Percentiles rank a stretch among this genome's conserved stretches.
Conservation (phyloP, 257 asterid species). For the Anisodus tanguticus region DNA sequence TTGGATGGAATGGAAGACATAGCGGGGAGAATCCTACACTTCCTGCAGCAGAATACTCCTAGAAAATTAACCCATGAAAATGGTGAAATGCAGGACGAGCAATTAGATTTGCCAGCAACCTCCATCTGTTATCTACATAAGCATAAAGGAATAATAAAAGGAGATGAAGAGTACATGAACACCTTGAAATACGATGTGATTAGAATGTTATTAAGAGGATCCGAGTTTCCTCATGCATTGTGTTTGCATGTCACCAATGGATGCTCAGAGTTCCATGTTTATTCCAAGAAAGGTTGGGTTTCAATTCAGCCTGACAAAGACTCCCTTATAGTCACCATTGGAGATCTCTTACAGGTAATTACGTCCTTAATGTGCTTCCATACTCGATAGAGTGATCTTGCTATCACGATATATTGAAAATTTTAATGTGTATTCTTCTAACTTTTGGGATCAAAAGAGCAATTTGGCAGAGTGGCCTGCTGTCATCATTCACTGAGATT, state of each 20-base stretch:
- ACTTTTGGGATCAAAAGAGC: background rate
- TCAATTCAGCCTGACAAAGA: constrained; percentile 59
- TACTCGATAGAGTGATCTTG: background rate
- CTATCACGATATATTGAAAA: background rate
- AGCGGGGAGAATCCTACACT: constrained; percentile 46
- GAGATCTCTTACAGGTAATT: constrained; percentile 77
- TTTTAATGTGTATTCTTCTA: background rate
- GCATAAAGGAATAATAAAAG: constrained; percentile 44
- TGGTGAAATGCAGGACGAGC: constrained; percentile 27
- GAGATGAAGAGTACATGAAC: constrained; percentile 37
- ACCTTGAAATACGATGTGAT: constrained; percentile 74
- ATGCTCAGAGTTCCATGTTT: constrained; percentile 71
- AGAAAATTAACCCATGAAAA: constrained; percentile 27
- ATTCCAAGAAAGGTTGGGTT: constrained; percentile 87
- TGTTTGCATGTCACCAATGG: constrained; percentile 73
- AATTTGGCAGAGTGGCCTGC: no score
- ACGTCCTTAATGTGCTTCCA: background rate
- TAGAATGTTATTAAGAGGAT: constrained; percentile 75
- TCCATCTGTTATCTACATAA: constrained; percentile 62
- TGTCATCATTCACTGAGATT: background rate
- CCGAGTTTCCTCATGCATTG: constrained; percentile 71
- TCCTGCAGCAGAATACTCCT: constrained; percentile 45
- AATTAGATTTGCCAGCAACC: constrained; percentile 39
- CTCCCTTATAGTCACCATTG: constrained; percentile 62
- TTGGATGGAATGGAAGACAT: constrained; percentile 47